phyloP scores from a whole-genome alignment of 208 protist genomes.

The Tritrichomonas foetus region DNA sequence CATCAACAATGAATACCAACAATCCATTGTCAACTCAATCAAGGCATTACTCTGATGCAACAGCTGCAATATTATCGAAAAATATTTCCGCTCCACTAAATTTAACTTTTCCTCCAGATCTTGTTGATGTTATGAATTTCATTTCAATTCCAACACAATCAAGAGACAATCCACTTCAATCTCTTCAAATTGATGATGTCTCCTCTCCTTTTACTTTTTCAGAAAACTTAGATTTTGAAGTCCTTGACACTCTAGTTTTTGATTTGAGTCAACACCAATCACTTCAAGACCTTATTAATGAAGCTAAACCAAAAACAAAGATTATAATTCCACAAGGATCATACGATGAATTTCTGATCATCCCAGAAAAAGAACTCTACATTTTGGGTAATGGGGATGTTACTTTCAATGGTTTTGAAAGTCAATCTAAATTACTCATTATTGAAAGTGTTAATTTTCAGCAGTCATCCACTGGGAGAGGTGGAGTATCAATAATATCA shows the following conservation, averaged over 20 bases:
- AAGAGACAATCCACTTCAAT: too few relatives aligned
- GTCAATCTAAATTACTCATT: background rate
- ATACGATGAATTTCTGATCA: background rate
- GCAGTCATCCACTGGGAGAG: background rate
- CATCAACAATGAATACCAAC: too few relatives aligned
- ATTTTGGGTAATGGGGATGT: background rate
- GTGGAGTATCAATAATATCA: background rate
- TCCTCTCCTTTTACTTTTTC: too few relatives aligned
- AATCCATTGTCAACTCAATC: too few relatives aligned
- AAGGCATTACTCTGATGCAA: too few relatives aligned
- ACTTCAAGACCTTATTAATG: background rate
- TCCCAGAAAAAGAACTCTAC: background rate
- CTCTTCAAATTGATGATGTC: too few relatives aligned
- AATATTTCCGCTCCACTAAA: too few relatives aligned
- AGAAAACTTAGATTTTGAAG: too few relatives aligned
- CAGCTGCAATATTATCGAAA: too few relatives aligned
- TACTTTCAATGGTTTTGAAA: background rate
- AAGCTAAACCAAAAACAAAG: background rate
- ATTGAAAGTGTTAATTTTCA: background rate
- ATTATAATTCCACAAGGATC: background rate
- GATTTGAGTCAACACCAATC: background rate
- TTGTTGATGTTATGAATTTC: too few relatives aligned
- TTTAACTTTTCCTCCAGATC: too few relatives aligned
- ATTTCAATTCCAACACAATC: too few relatives aligned
- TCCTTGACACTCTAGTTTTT: background rate